phyloP scores from a whole-genome alignment of 2,329 filamentous ascomycete genomes.

The Trichoderma gracile region DNA sequence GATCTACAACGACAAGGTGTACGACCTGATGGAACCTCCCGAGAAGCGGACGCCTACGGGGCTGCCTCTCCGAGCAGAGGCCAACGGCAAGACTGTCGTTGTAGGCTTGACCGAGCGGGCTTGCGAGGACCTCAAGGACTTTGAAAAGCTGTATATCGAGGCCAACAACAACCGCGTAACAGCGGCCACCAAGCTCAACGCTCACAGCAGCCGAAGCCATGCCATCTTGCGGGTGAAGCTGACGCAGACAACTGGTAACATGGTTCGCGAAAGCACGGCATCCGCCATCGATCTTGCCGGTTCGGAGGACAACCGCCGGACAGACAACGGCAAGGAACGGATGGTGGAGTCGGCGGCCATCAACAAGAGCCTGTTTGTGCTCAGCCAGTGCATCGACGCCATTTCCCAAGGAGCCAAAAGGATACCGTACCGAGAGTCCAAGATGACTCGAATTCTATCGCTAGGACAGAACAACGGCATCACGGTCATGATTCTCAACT shows the following conservation, averaged over 20 bases:
- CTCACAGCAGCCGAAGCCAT: conserved; percentile 85
- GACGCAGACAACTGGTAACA: conserved; percentile 69
- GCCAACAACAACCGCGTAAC: conserved; percentile 89
- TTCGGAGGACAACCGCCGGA: conserved; percentile 91
- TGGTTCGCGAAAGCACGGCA: conserved; percentile 74
- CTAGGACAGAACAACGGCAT: conserved; percentile 93
- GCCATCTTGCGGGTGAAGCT: conserved; percentile 90
- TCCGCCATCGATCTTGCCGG: conserved; percentile 94
- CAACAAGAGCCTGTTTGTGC: conserved; percentile 94
- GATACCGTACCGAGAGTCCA: conserved; percentile 91
- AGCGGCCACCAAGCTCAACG: conserved; percentile 87
- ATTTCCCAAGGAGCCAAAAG: conserved; percentile 74
- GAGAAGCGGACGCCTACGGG: conserved; percentile 84
- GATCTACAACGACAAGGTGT: conserved; percentile 96
- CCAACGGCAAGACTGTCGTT: conserved; percentile 82
- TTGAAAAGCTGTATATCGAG: conserved; percentile 86
- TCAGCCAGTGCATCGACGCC: conserved; percentile 93
- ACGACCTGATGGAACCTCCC: conserved; percentile 81
- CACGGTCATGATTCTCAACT: conserved; percentile 94
- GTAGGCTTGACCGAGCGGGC: conserved; percentile 81
- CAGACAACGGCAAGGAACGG: conserved; percentile 89
- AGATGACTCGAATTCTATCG: conserved; percentile 94
- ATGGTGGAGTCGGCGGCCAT: conserved; percentile 95
- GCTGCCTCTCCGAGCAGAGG: conserved; percentile 79
- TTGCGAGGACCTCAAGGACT: conserved; percentile 84